phyloP scores from a whole-genome alignment of 2,329 filamentous ascomycete species.

The Claviceps pazoutovae region DNA sequence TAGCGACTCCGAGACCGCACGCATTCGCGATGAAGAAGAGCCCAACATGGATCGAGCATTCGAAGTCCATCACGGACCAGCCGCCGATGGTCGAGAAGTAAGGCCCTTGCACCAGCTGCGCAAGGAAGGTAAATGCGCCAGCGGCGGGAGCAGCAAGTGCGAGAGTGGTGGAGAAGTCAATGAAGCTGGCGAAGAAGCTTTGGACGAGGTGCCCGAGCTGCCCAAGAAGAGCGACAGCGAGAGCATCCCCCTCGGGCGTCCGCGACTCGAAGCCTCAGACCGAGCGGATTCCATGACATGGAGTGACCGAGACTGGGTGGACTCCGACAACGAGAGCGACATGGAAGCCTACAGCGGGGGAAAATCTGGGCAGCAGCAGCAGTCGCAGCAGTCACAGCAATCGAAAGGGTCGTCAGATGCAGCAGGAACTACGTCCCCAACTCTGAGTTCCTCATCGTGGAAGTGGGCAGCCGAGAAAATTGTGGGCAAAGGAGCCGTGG shows the following conservation, averaged over 20 bases:
- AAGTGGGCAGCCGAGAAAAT: constrained; percentile 40
- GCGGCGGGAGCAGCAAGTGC: constrained; percentile 3
- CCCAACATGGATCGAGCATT: constrained; percentile 55
- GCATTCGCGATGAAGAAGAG: constrained; percentile 54
- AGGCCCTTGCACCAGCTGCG: constrained; percentile 16
- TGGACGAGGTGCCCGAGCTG: constrained; percentile 33
- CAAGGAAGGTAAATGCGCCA: constrained; percentile 10
- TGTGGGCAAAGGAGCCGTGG: constrained; percentile 26
- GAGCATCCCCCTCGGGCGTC: constrained; percentile 7
- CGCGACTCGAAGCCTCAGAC: constrained; percentile 9
- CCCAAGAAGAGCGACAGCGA: constrained; percentile 18
- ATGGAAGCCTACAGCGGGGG: constrained; percentile 11
- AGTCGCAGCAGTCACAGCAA: not conserved
- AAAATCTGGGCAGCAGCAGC: constrained; percentile 5
- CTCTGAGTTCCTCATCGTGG: constrained; percentile 23
- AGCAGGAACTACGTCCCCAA: constrained; percentile 1
- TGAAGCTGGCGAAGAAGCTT: constrained; percentile 20
- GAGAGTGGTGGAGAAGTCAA: constrained; percentile 9
- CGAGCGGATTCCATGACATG: constrained; percentile 44
- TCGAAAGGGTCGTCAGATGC: constrained; percentile 7
- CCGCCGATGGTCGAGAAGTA: constrained; percentile 52
- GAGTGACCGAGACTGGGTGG: constrained; percentile 52
- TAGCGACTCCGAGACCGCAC: constrained; percentile 50
- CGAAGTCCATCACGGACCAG: constrained; percentile 39
- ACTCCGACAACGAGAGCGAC: constrained; percentile 35